These are phyloP conservation scores for Lophiostoma macrostomum DNA, from an alignment of 495 filamentous ascomycete genomes.

Conservation along the genomic window DNA sequence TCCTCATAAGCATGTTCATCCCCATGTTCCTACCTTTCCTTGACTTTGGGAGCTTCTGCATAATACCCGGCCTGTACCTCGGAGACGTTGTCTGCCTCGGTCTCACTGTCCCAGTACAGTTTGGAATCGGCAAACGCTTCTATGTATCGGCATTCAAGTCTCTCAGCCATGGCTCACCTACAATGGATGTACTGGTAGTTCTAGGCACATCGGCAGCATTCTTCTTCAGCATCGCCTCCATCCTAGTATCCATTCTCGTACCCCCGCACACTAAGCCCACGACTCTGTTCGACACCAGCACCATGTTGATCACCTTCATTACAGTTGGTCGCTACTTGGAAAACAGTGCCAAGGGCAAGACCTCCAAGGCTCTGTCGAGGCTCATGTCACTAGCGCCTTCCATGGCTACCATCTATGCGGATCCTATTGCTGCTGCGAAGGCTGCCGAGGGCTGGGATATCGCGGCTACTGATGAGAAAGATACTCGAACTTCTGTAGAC, in stretches of 20 bases:
- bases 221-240: constrained; percentile 90
- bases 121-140: constrained; percentile 91
- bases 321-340: constrained; percentile 88
- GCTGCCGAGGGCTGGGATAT: constrained; percentile 72
- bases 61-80: constrained; percentile 73
- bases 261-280: constrained; percentile 71
- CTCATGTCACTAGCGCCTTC: constrained; percentile 95
- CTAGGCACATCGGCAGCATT: constrained; percentile 95
- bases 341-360: constrained; percentile 94
- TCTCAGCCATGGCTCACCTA: constrained; percentile 81
- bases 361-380: constrained; percentile 87
- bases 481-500: constrained; percentile 39
- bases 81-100: constrained; percentile 79
- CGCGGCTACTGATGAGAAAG: constrained; percentile 44
- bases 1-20: constrained; percentile 85
- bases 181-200: constrained; percentile 96
- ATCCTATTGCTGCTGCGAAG: constrained; percentile 91
- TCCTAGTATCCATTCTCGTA: constrained; percentile 72
- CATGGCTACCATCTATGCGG: constrained; percentile 97
- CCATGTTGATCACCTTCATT: constrained; percentile 97
- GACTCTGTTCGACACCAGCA: constrained; percentile 95
- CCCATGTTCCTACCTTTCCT: constrained; percentile 51
- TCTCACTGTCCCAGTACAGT: constrained; percentile 91
- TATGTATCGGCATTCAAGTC: constrained; percentile 90
- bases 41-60: constrained; percentile 64